Evolutionary conservation across 345 rosid genomes (phyloP).

Genomic region (Salix koriyanagi): DNA sequence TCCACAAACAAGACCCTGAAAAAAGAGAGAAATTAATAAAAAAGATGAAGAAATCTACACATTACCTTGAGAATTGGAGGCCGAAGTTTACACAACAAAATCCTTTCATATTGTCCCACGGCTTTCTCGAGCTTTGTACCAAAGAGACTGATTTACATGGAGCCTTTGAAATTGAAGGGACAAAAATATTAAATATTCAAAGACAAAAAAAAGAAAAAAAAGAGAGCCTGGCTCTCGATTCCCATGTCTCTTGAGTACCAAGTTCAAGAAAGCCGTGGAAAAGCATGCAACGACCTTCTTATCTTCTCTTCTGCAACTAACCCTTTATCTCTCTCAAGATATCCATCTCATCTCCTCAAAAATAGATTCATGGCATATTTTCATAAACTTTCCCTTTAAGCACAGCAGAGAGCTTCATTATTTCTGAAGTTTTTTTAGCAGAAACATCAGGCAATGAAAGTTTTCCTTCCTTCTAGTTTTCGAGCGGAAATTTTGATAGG

Average conservation of each 20-base stretch:
- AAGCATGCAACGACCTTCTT: conserved; percentile 30
- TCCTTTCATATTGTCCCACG: conserved; percentile 36
- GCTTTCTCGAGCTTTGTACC: conserved; percentile 30
- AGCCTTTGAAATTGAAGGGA: neutral
- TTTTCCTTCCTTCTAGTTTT: neutral
- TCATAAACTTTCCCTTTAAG: neutral
- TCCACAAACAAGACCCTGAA: neutral
- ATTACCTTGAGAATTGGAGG: neutral
- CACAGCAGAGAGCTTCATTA: neutral
- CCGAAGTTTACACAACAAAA: conserved; percentile 2
- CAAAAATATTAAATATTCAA: neutral
- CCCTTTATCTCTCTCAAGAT: neutral
- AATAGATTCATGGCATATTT: neutral
- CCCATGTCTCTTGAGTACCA: neutral
- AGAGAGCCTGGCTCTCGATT: neutral
- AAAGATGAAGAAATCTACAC: neutral
- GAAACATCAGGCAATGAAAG: neutral
- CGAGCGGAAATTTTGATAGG: neutral
- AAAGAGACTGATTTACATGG: neutral
- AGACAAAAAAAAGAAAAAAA: neutral
- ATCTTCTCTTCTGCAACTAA: neutral
- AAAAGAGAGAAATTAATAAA: neutral
- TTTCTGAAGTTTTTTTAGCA: neutral
- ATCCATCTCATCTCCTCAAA: neutral
- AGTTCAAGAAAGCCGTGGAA: conserved; percentile 52